phyloP scores from a whole-genome alignment of 164 flowering plant genomes.

The Umbellularia californica region DNA sequence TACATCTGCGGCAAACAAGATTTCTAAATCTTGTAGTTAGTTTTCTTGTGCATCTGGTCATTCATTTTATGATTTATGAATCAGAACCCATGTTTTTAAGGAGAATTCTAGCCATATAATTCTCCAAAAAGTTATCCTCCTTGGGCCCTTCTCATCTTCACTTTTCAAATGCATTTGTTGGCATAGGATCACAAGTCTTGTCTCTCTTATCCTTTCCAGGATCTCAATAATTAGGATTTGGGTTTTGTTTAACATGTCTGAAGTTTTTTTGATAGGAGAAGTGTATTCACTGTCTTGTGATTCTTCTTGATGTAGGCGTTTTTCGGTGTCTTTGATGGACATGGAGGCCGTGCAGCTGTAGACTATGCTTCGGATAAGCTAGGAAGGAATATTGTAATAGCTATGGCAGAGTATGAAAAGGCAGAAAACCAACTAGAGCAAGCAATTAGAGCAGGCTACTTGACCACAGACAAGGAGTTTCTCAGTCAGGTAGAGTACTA shows the following conservation, averaged over 20 bases:
- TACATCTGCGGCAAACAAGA: no score
- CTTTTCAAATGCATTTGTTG: no score
- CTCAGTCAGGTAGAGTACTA: conserved; percentile 30
- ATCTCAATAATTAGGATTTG: no score
- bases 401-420: background rate
- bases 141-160: background rate
- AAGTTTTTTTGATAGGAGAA: background rate
- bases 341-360: conserved; percentile 56
- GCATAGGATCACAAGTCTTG: background rate
- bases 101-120: no score
- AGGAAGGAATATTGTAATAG: conserved; percentile 42
- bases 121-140: background rate
- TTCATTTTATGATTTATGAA: no score
- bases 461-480: conserved; percentile 41
- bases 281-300: background rate
- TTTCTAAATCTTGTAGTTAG: no score
- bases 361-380: conserved; percentile 44
- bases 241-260: background rate
- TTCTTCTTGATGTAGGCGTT: conserved; percentile 30
- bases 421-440: conserved; percentile 17
- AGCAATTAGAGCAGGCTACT: conserved; percentile 36
- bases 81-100: no score
- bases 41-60: no score
- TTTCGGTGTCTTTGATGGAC: conserved; percentile 52
- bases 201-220: background rate